These are phyloP conservation scores for Aristolochia contorta DNA, from an alignment of 164 flowering plant genomes.

Conservation along the genomic window DNA sequence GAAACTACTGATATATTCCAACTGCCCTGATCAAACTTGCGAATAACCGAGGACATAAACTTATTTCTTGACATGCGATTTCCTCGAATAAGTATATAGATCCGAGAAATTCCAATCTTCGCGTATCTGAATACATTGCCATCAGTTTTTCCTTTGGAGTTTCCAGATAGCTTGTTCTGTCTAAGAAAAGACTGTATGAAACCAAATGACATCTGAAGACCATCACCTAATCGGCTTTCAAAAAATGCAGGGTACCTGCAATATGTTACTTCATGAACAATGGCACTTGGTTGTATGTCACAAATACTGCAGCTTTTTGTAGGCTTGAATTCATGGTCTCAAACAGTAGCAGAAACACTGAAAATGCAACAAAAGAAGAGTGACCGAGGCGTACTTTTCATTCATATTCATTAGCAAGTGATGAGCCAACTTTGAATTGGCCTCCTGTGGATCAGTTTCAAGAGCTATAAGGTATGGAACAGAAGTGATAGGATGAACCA, in stretches of 20 bases:
- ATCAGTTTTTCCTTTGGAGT: constrained; percentile 53
- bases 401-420: constrained; percentile 93
- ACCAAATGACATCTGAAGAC: constrained; percentile 85
- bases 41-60: constrained; percentile 87
- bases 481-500: constrained; percentile 97
- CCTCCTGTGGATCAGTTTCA: constrained; percentile 84
- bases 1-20: constrained; percentile 40
- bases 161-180: constrained; percentile 31
- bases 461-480: constrained; percentile 94
- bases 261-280: neutral
- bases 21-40: constrained; percentile 71
- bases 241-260: constrained; percentile 91
- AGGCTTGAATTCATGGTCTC: neutral
- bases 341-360: neutral
- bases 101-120: constrained; percentile 78
- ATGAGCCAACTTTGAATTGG: constrained; percentile 86
- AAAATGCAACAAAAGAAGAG: constrained; percentile 1
- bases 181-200: constrained; percentile 54
- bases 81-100: constrained; percentile 89
- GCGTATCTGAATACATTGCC: constrained; percentile 44
- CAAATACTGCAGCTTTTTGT: too few species aligned
- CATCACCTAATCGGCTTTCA: constrained; percentile 97
- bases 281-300: too few species aligned
- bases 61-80: constrained; percentile 87
- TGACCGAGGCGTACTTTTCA: constrained; percentile 55